A percentile compares a stretch with the other conserved stretches of the same genome.
Conservation (phyloP, 305 asterid genomes). For the Fraxinus albicans region DNA sequence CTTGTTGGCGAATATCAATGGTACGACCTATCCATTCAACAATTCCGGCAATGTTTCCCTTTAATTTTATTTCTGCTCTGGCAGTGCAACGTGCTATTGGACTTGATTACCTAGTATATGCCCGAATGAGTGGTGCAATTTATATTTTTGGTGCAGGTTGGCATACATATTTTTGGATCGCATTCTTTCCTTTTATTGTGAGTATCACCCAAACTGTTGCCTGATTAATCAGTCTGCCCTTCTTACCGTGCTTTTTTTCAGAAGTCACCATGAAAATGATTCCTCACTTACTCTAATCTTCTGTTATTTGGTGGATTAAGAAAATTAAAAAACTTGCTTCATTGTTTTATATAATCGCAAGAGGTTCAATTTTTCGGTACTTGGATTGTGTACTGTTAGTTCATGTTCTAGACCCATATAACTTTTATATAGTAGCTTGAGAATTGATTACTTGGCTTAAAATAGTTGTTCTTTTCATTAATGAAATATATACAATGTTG, state of each 20-base stretch:
- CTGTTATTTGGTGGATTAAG: neutral
- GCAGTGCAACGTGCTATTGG: neutral
- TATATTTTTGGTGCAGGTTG: constrained; percentile 58
- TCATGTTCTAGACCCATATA: neutral
- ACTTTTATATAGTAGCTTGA: neutral
- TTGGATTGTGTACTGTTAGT: neutral
- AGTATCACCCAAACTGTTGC: constrained; percentile 29
- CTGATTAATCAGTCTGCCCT: neutral
- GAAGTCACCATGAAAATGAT: neutral
- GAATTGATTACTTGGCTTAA: neutral
- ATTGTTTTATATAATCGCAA: neutral
- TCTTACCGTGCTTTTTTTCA: neutral
- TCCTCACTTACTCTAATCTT: neutral
- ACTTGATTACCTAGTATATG: neutral
- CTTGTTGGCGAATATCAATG: constrained; percentile 73
- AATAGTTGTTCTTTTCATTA: neutral
- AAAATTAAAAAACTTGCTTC: neutral
- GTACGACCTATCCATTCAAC: constrained; percentile 32
- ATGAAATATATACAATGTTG: neutral
- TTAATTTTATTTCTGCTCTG: neutral
- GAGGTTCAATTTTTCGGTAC: neutral
- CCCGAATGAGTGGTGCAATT: neutral
- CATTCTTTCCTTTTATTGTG: constrained; percentile 73
- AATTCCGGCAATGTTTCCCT: neutral
- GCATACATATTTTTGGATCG: constrained; percentile 95